Conservation (phyloP, 257 asterid genomes). For the Solanum gracilifrons region DNA sequence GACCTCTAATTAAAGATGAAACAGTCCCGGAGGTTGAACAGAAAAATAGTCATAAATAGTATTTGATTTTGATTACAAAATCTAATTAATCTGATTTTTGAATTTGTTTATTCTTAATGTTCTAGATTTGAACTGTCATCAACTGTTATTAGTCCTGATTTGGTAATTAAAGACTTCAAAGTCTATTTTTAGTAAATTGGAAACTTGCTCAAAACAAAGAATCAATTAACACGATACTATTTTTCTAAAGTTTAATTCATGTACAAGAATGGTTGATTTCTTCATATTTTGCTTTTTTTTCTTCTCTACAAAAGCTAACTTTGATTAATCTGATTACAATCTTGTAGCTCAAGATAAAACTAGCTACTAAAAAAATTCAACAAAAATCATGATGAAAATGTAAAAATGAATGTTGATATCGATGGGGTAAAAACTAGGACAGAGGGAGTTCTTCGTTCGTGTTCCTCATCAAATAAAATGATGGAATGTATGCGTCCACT, state of each 20-base stretch:
- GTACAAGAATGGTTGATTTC: not conserved
- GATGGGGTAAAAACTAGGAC: not conserved
- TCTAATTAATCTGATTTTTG: not conserved
- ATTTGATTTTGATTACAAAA: not conserved
- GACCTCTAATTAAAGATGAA: too few species aligned
- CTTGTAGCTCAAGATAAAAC: not conserved
- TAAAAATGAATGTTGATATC: not conserved
- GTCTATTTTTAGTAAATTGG: not conserved
- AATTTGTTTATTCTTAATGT: not conserved
- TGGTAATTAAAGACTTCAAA: not conserved
- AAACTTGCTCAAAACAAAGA: not conserved
- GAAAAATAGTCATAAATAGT: not conserved
- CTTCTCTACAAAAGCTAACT: not conserved
- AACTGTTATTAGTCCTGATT: not conserved
- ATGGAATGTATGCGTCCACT: too few species aligned
- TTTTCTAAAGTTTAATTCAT: not conserved
- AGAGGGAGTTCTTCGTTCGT: not conserved
- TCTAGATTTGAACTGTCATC: not conserved
- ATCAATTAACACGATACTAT: not conserved
- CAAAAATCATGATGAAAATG: not conserved
- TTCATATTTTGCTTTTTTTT: not conserved
- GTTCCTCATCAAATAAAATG: not conserved
- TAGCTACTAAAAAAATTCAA: not conserved
- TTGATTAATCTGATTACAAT: not conserved
- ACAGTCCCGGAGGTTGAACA: not conserved